Evolutionary conservation across 164 flowering plant genomes (phyloP), one percentile per base, ranked within the genome.

Genomic region (Sextonia rubra): DNA sequence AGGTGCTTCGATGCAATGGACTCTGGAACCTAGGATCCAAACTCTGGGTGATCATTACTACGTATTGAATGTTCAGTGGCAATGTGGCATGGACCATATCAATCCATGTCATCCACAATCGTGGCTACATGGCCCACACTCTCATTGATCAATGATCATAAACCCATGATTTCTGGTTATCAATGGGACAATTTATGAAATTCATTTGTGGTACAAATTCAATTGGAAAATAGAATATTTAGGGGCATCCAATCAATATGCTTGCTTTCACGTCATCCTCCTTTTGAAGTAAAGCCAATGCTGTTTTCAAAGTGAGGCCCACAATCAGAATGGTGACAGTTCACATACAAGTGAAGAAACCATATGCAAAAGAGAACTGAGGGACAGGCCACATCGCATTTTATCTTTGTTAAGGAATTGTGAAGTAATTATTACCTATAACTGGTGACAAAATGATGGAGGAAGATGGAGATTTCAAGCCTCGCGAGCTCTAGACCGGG

Each of bases 401-500:
- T 52, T 52, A 20, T 52, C n/a, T 14, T 52, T 5, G 17, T 17
- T 17, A 3, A 52, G 58, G 20, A 52, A 14, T 37, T 37, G 15
- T 52, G 7, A 44, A 2, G 56, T 3, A 47, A 47, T 18, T 12
- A 12, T 26, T 85, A 90, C 99, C 91, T 75, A 83, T 83, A 90
- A 63, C 80, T 84, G 20, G 98, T 93, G 79, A 89, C 90, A 62
- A 96, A 83, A 79, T 90, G 99, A 78, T 96, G 99, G 37, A 96
- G 95, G 82, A 96, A 93, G 73, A 96, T 87, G 11, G 97, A 81
- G 74, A 91, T 83, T 82, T 96, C 98, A 4, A 96, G 93, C 82
- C 89, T 87, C 22, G 97, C 83, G 48, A 96, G 82, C 64, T 96
- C 98, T 2, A 89, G 72, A 32, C 98, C 99, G 24, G 98, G 97